phyloP scores from a whole-genome alignment of 495 filamentous ascomycete genomes.

The Parmelia sp. region DNA sequence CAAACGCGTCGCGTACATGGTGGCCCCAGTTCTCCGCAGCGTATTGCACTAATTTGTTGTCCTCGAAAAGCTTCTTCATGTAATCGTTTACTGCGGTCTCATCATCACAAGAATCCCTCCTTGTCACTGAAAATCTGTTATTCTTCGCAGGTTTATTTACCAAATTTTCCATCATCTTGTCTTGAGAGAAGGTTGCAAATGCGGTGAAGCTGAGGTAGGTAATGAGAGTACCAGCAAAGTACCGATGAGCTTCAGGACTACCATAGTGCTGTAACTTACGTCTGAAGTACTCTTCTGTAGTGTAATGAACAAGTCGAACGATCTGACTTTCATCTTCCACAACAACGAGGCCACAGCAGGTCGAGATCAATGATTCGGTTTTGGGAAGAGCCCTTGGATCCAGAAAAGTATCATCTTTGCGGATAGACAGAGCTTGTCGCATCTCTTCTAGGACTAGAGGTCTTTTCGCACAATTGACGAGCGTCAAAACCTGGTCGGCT shows the following conservation, averaged over 20 bases:
- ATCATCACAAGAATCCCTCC: not conserved
- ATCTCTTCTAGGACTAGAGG: not conserved
- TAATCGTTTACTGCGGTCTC: rapidly evolving
- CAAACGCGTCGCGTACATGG: not conserved
- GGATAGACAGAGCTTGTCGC: not conserved
- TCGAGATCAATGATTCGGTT: constrained; percentile 32
- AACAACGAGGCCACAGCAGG: constrained; percentile 44
- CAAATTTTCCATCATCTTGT: not conserved
- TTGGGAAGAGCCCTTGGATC: constrained; percentile 28
- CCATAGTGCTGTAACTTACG: not conserved
- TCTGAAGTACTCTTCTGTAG: constrained; percentile 46
- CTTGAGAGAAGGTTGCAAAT: not conserved
- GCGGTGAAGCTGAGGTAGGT: not conserved
- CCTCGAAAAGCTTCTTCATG: not conserved
- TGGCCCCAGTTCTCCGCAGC: not conserved
- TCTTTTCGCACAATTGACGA: not conserved
- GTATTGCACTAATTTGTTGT: not conserved
- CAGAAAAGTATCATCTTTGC: not conserved
- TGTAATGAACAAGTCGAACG: constrained; percentile 47
- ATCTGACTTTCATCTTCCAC: constrained; percentile 39
- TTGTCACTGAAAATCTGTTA: no score
- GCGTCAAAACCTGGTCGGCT: not conserved
- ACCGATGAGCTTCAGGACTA: not conserved
- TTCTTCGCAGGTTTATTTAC: not conserved
- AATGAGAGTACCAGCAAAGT: not conserved